These are phyloP conservation scores for Agastache rugosa DNA, from an alignment of 257 asterid genomes.

Conservation along the genomic window DNA sequence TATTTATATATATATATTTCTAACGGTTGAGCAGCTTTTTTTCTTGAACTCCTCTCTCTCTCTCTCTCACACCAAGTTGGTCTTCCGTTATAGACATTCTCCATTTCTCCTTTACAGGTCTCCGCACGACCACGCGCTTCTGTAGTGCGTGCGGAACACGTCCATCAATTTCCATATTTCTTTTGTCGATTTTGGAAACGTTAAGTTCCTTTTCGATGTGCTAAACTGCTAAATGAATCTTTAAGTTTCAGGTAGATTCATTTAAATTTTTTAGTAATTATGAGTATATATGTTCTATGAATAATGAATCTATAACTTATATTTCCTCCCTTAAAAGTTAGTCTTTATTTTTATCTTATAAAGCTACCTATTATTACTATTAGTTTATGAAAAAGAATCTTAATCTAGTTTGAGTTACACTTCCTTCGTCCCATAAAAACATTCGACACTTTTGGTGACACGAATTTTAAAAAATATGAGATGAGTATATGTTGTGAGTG, in stretches of 20 bases:
- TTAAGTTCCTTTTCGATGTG: background rate
- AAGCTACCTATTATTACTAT: background rate
- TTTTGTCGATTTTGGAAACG: too few species aligned
- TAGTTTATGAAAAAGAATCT: background rate
- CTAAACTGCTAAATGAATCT: background rate
- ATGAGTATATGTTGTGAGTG: too few species aligned
- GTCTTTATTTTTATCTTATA: background rate
- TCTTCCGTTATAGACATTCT: slow-evolving; percentile 61
- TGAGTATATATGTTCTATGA: background rate
- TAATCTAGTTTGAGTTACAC: background rate
- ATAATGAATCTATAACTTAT: background rate
- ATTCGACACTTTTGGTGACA: too few species aligned
- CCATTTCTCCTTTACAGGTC: slow-evolving; percentile 42
- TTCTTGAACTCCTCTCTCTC: slow-evolving; percentile 4
- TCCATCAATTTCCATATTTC: background rate
- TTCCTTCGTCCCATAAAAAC: too few species aligned
- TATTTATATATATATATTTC: slow-evolving; percentile 34
- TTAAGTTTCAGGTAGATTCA: background rate
- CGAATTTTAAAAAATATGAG: too few species aligned
- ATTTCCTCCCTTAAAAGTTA: too few species aligned
- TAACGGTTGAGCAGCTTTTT: slow-evolving; percentile 43
- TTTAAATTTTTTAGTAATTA: background rate
- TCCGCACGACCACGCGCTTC: slow-evolving; percentile 49
- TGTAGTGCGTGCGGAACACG: slow-evolving; percentile 14
- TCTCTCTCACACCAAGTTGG: slow-evolving; percentile 22